Conservation (phyloP, 2,329 filamentous ascomycete species). For the Cucurbitaria berberidis region DNA sequence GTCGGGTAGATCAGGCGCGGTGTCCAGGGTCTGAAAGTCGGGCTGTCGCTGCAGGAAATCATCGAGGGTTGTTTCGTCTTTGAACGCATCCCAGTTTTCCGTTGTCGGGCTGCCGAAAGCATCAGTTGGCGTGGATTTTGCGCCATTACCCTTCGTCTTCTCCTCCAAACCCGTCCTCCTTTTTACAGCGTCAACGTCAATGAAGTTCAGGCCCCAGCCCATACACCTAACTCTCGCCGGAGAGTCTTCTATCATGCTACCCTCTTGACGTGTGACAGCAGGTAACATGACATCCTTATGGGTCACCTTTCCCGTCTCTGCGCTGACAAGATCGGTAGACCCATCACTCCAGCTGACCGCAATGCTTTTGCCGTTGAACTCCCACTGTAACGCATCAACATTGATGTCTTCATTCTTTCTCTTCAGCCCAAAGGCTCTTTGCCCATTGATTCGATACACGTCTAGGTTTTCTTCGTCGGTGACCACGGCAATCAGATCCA, state of each 20-base stretch:
- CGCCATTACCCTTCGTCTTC: constrained; percentile 17
- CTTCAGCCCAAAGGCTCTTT: constrained; percentile 66
- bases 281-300: constrained; percentile 60
- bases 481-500: constrained; percentile 81
- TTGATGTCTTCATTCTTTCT: constrained; percentile 44
- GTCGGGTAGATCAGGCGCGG: constrained; percentile 48
- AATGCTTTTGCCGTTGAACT: constrained; percentile 69
- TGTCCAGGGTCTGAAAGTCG: constrained; percentile 40
- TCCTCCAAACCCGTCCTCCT: constrained; percentile 44
- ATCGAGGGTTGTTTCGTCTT: constrained; percentile 44
- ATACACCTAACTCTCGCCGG: constrained; percentile 51
- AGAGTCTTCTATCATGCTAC: constrained; percentile 6
- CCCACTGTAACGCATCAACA: constrained; percentile 53
- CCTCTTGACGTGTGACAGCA: background rate
- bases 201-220: constrained; percentile 63
- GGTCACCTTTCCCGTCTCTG: constrained; percentile 81
- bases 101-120: constrained; percentile 31
- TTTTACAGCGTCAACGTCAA: constrained; percentile 55
- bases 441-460: constrained; percentile 79
- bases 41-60: constrained; percentile 50
- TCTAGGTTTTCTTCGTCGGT: constrained; percentile 71
- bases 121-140: constrained; percentile 16
- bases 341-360: constrained; percentile 86
- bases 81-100: constrained; percentile 44
- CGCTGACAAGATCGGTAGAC: constrained; percentile 74